These are phyloP conservation scores for Cercospora citrullina DNA, from an alignment of 2,329 filamentous ascomycete genomes.

Conservation along the genomic window DNA sequence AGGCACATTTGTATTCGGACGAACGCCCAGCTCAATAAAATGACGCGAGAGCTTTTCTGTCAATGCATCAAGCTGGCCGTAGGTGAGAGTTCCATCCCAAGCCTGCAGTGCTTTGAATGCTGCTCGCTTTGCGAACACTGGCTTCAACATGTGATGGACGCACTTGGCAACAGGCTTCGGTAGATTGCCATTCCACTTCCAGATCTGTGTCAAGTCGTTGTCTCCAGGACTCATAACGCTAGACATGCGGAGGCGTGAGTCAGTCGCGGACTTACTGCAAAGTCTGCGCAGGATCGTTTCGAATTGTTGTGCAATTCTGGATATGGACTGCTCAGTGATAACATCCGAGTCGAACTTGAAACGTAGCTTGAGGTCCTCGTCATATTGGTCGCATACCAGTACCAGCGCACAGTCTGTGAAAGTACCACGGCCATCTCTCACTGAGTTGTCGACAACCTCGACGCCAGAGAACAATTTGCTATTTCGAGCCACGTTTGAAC, in stretches of 20 bases:
- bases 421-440: too few relatives aligned
- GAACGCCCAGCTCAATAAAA: neutral
- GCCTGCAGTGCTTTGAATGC: slow-evolving; percentile 25
- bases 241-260: neutral
- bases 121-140: neutral
- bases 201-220: slow-evolving; percentile 6
- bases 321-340: neutral
- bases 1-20: neutral
- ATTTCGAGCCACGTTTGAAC: neutral
- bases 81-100: slow-evolving; percentile 21
- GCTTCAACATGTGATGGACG: slow-evolving; percentile 12
- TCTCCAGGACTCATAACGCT: neutral
- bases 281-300: neutral
- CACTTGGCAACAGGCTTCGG: neutral
- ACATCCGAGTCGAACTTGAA: slow-evolving; percentile 8
- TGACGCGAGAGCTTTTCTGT: slow-evolving; percentile 11
- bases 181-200: slow-evolving; percentile 6
- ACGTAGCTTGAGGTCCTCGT: neutral
- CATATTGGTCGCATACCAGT: neutral
- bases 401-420: slow-evolving; percentile 10
- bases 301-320: neutral
- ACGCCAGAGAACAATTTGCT: neutral
- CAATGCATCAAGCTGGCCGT: slow-evolving; percentile 13
- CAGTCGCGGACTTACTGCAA: neutral
- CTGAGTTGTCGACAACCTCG: neutral